Base-by-base conservation (phyloP, 1,284 basidiomycete species). In the Cryptococcus jaspeensis region DNA sequence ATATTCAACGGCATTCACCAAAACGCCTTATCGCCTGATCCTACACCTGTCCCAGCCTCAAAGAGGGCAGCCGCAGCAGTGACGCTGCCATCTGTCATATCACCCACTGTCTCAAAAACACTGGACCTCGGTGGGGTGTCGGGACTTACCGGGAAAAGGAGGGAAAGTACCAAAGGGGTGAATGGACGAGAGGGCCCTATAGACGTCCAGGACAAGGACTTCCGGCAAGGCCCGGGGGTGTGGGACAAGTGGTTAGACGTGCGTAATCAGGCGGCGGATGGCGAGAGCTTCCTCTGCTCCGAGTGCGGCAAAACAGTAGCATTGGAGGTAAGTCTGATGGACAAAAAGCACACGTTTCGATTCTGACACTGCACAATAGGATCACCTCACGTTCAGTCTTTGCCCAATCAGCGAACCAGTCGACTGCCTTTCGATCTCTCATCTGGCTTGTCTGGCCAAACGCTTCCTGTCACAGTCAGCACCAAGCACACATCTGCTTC, bases 81-180 rank as follows among this genome's bases (percentile, higher is more conserved):
- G 23, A 52, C 43, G n/a, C 28, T 38, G 1, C 23, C 35, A 13
- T 23, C 13, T n/a, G n/a, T 36, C 22, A 12, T 39, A 23, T 23
- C 20, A 16, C 56, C 68, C 3, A 67, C 79, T 4, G 73, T 87
- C 20, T 85, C 85, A 2, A 81, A 70, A 43, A 70, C 76, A 2
- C 69, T 84, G 11, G 87, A 89, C 70, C 71, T 86, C 1, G 87
- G 89, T 67, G 88, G 88, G 8, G 87, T 90, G 0, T 84, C 88
- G 66, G 88, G 87, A 0, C 82, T 83, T 53, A 83, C 82, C 44
- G 82, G 83, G 1, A 61, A 75, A 37, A 38, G 60, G 2, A 81
- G 83, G 4, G 79, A 81, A 11, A 83, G 83, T 20, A 79, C 84
- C 41, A 68, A 61, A 23, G 84, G 81, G 3, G 63, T 64, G 8